phyloP scores from a whole-genome alignment of 257 asterid genomes.

The Plantago elongata region DNA sequence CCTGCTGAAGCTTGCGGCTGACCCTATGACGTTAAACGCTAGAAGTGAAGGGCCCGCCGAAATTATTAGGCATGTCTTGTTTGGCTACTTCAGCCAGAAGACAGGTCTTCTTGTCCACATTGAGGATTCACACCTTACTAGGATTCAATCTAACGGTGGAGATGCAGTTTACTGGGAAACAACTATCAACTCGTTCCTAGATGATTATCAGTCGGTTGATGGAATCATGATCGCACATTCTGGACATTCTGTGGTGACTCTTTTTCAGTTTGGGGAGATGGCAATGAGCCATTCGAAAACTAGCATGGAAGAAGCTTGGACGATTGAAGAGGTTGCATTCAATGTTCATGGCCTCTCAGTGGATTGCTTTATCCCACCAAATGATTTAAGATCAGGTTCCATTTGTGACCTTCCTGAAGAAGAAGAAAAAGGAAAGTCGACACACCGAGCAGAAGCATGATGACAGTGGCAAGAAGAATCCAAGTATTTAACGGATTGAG shows the following conservation, averaged over 20 bases:
- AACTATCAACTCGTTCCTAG: slow-evolving; percentile 76
- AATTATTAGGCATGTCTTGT: slow-evolving; percentile 80
- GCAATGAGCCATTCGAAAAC: slow-evolving; percentile 94
- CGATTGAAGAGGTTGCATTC: slow-evolving; percentile 89
- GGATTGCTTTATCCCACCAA: slow-evolving; percentile 93
- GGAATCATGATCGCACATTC: slow-evolving; percentile 98
- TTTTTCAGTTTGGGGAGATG: slow-evolving; percentile 91
- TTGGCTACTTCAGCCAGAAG: slow-evolving; percentile 96
- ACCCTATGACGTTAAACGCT: slow-evolving; percentile 70
- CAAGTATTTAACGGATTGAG: too few relatives aligned
- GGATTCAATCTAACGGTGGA: slow-evolving; percentile 84
- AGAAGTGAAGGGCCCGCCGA: slow-evolving; percentile 99
- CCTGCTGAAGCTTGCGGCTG: slow-evolving; percentile 85
- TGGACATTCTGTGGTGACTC: slow-evolving; percentile 83
- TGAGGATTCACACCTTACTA: slow-evolving; percentile 96
- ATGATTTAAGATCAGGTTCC: slow-evolving; percentile 69
- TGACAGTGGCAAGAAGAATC: too few relatives aligned
- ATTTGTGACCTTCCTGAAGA: slow-evolving; percentile 67
- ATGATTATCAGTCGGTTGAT: slow-evolving; percentile 80
- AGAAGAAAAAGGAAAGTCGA: slow-evolving; percentile 52
- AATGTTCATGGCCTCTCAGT: slow-evolving; percentile 85
- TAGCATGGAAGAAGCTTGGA: slow-evolving; percentile 98
- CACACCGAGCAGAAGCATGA: slow-evolving; percentile 41
- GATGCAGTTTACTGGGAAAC: slow-evolving; percentile 99
- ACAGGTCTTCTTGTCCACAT: slow-evolving; percentile 85